Evolutionary conservation across 257 asterid species (phyloP).

Genomic region (Eustoma russellianum): DNA sequence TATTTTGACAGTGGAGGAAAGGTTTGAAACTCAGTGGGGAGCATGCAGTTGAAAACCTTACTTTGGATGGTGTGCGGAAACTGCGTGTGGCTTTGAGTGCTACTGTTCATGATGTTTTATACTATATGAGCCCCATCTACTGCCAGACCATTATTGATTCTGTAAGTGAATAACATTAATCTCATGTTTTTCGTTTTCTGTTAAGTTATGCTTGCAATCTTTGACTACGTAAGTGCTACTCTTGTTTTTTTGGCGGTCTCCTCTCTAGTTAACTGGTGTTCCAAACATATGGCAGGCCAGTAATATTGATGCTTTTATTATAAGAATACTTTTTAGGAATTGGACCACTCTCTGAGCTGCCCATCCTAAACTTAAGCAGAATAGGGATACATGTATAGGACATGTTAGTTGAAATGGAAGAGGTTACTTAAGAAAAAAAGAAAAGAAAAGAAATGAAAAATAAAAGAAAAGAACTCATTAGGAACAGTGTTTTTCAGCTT

Average conservation of each 20-base stretch:
- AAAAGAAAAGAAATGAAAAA: too few relatives aligned
- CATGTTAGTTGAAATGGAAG: too few relatives aligned
- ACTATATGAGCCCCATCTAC: slow-evolving; percentile 97
- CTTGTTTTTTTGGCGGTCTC: not conserved
- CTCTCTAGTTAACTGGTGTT: too few relatives aligned
- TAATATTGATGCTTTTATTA: too few relatives aligned
- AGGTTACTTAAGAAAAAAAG: too few relatives aligned
- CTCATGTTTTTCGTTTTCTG: not conserved
- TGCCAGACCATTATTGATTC: slow-evolving; percentile 94
- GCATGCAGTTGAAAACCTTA: slow-evolving; percentile 78
- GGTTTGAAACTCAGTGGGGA: slow-evolving; percentile 88
- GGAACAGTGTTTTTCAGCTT: too few relatives aligned
- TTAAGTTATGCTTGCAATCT: not conserved
- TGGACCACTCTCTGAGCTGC: too few relatives aligned
- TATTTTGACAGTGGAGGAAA: slow-evolving; percentile 80
- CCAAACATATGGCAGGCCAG: too few relatives aligned
- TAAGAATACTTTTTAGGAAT: too few relatives aligned
- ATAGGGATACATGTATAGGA: too few relatives aligned
- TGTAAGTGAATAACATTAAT: slow-evolving; percentile 28
- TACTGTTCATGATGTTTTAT: slow-evolving; percentile 93
- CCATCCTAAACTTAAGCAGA: too few relatives aligned
- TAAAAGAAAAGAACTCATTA: too few relatives aligned
- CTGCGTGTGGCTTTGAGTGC: slow-evolving; percentile 89
- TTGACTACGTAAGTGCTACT: not conserved
- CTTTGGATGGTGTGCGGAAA: slow-evolving; percentile 94